Evolutionary conservation across 2,329 filamentous ascomycete genomes (phyloP), one percentile per base, ranked within the genome.

Genomic region (Trichoderma breve): DNA sequence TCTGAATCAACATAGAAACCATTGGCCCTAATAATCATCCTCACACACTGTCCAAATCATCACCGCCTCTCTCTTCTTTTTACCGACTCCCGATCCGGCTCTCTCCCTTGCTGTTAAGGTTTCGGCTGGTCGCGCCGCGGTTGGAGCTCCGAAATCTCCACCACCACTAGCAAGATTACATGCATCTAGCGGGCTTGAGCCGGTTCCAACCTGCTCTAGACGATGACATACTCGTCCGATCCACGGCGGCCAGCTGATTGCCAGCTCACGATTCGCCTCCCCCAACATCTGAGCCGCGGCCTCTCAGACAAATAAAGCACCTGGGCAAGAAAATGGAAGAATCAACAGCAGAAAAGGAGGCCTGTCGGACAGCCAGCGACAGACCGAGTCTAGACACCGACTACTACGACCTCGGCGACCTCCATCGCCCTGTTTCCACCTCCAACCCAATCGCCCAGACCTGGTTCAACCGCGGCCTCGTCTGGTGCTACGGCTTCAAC

Each of bases 401-500:
- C 43, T 80, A 92, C 80, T 87, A 93, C 78, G 78, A 93, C 74
- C 86, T 93, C 1, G 91, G 91, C 71, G 77, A 82, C 0, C 90
- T 88, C 77, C 81, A 83, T 36, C 86, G 88, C n/a, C 76, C 81
- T 3, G 82, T 93, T 60, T 89, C 81, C 43, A 89, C 90, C 0
- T 79, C 75, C 18, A 88, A 78, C 75, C 57, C 78, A 4, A 82
- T 84, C 60, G 85, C 89, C 1, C 88, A 92, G 76, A 82, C 75
- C 7, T 94, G 92, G 92, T 93, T 93, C 78, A 84, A 91, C 77
- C 88, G 91, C 12, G 92, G 91, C 3, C 82, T 94, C n/a, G 83
- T 90, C 26, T 94, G 92, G 92, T 86, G 85, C 57, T 94, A 92
- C 79, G 90, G 84, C 26, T 95, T 95, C 83, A 93, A 94, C 77